Base-by-base conservation (phyloP, 306 rosid species). In the Castanea crenata region DNA sequence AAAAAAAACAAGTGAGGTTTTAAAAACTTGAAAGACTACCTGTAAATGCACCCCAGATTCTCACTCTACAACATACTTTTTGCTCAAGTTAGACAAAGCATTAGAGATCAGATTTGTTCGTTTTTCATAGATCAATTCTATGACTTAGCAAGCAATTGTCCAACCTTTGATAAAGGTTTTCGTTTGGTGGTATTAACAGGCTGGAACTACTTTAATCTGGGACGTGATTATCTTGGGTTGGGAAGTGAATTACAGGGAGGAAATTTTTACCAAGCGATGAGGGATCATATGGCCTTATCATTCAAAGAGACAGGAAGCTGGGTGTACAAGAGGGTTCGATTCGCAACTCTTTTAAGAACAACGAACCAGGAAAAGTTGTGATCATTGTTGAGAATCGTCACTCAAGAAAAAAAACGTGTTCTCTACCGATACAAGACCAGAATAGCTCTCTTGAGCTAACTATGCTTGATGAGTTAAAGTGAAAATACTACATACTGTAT, bases 171-270 rank as follows among this genome's bases (percentile, higher is more conserved):
- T 5, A 35, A 35, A 19, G 23, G 4, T 18, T 41, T 0, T 12
- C 23, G 55, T 44, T 75, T 64, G 58, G 82, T 35, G 4, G 14
- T 62, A 10, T 82, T 2, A 55, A 75, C 76, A 85, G 91, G 86
- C 80, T 74, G 89, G 91, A 61, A 79, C 51, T 75, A 78, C 64
- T 1, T 29, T 85, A 67, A 56, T 88, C 55, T 88, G 91, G 91
- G 91, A 88, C 63, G 51, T 88, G 78, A 58, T 73, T 29, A 86
- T 85, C 54, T 44, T 85, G 76, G 91, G 89, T 20, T 88, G 91
- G 91, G 91, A 88, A 23, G 86, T 88, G 29, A 88, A 79, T 74
- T 88, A 88, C 86, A 88, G 79, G 77, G 91, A 85, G 78, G 91
- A 88, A 88, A 69, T 88, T 88, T 76, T 75, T 76, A 63, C 91